Evolutionary conservation across 2,329 filamentous ascomycete genomes (phyloP), one percentile per base, ranked within the genome.

Genomic region (Curvularia spicifera): DNA sequence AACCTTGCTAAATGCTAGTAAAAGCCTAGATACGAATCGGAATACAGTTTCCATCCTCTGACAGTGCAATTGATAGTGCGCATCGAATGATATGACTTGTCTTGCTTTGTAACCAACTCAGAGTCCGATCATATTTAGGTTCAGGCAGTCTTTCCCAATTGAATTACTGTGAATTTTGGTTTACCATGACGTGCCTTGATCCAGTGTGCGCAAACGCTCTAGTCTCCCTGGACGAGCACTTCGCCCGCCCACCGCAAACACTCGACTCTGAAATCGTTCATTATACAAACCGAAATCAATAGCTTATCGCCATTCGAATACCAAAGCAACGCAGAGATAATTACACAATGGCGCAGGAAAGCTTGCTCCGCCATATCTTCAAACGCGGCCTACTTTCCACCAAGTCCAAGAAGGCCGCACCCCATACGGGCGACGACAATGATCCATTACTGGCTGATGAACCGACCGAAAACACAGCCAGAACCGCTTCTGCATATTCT

Each of bases 351-450:
- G 37, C 58, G 12, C 53, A 39, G 1, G 50, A 44, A 22, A 62
- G 9, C 20, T 49, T 68, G 1, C 44, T 69, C 1, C 65, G 60
- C 22, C 60, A 64, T 40, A 56, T 67, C 28, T 68, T 69, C 44
- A 64, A 60, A 24, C 55, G 64, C 18, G 47, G 53, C 8, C 12
- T 53, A 5, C 44, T 61, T 15, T 18, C 28, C 2, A 60, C 37
- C 9, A 24, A 49, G 29, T 29, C 53, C 45, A 37, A 26, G 10
- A 28, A 52, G 22, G n/a, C 35, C 5, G 35, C 55, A 4, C n/a
- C 33, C 3, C 22, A 9, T 18, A 10, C 20, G 13, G 2, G 3
- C 18, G 18, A 12, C 24, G 7, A 44, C 13, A 10, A 43, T 35
- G 6, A 8, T 4, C 15, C 35, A 37, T n/a, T 15, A 12, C 6